Evolutionary conservation across 495 filamentous ascomycete species (phyloP), one percentile per base, ranked within the genome.

Genomic region (Penicillium coffeae): DNA sequence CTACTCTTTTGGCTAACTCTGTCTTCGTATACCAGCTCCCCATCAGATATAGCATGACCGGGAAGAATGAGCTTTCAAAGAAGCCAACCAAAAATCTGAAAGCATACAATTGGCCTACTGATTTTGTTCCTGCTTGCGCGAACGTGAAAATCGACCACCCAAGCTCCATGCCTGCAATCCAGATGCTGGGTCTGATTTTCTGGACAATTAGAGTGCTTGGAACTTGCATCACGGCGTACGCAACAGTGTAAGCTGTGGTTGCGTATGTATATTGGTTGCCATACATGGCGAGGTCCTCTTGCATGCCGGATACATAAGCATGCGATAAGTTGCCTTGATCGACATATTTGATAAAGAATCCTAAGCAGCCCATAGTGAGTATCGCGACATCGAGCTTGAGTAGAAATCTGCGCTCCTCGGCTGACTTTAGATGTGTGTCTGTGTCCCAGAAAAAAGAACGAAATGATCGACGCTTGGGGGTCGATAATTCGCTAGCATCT

Each of bases 131-230:
- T 56, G 48, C 37, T 56, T 66, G 36, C 59, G 66, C 21, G 60
- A 71, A 19, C 0, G 73, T 74, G 34, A 72, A 64, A 1, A 67
- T 37, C 0, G 66, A 69, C 73, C 73, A 76, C 15, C 58, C 63
- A 32, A 74, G 58, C 33, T 74, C 71, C 12, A 73, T 61, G 7
- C 58, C 63, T 0, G 70, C 55, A 9, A 76, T 51, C 63, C 65
- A 74, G 13, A 60, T 51, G 3, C 57, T 58, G 0, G 62, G 64
- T 10, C 64, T 47, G 9, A 68, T 36, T 6, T 36, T 33, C 12
- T 53, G 49, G 5, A 61, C 38, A 15, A 58, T 54, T n/a, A 61
- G 45, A 2, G 49, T 60, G 8, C 48, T 50, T 8, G 54, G 58
- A 13, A 61, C 46, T 21, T 61, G 58, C 47, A 54, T 52, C 1